These are phyloP conservation scores for Morella rubra DNA, from an alignment of 306 rosid species.

Conservation along the genomic window DNA sequence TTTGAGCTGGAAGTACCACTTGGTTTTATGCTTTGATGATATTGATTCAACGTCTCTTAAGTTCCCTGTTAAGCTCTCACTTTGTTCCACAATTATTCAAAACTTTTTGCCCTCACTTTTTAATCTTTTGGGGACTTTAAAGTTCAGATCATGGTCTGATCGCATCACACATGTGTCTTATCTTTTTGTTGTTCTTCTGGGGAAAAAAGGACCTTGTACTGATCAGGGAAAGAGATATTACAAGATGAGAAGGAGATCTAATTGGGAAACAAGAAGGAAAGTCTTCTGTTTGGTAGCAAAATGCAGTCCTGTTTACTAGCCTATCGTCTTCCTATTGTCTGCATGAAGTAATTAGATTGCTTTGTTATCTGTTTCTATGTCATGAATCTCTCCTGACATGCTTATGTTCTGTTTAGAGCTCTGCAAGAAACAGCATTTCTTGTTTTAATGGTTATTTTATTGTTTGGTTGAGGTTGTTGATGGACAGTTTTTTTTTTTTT, in stretches of 20 bases:
- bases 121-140: not conserved
- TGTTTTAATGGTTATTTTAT: not conserved
- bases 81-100: not conserved
- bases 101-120: not conserved
- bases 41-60: not conserved
- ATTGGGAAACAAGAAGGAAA: not conserved
- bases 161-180: not conserved
- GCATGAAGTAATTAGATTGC: not conserved
- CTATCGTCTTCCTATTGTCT: not conserved
- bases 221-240: not conserved
- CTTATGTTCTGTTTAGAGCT: not conserved
- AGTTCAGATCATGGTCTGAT: not conserved
- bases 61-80: not conserved
- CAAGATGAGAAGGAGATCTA: not conserved
- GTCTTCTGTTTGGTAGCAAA: not conserved
- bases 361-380: not conserved
- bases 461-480: slow-evolving; percentile 12
- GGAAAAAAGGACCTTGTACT: not conserved
- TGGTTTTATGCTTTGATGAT: not conserved
- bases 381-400: not conserved
- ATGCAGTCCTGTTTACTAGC: not conserved
- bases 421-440: not conserved
- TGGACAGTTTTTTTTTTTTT: not conserved
- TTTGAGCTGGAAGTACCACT: not conserved
- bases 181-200: not conserved